Base-by-base conservation (phyloP, 2,329 filamentous ascomycete species). In the Apiospora phragmitis region DNA sequence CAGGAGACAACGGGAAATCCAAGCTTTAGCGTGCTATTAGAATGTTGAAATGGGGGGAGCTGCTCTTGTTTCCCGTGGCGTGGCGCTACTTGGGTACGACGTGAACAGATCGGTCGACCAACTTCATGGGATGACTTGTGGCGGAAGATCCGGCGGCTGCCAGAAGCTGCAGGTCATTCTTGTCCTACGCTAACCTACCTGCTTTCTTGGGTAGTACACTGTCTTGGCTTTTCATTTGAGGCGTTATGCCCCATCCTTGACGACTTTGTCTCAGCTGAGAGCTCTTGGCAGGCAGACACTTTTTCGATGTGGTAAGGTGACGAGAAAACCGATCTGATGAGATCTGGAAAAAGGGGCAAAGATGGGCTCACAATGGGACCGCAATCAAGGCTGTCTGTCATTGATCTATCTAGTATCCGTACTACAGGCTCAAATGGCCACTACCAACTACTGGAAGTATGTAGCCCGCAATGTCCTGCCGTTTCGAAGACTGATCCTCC, bases 1-100 rank as follows among this genome's bases (percentile, higher is more conserved):
- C 49, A 26, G 51, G 21, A 49, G 14, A n/a, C 9, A 67, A 69
- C 32, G 65, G 43, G 16, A 68, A 55, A 55, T 69, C 66, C 38
- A 72, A 72, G 65, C 65, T 72, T 14, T 72, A 55, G 51, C 51
- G 32, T 21, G 26, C n/a, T 38, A 21, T 32, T 62, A 62, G 14
- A n/a, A 35, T 35, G 29, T 38, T 21, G 51, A 8, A 4, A 32
- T 62, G 24, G 67, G 18, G 29, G 21, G 29, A n/a, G 16, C 14
- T 12, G 51, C n/a, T 35, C 29, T 18, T 62, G 29, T 29, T 21
- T 35, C 55, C 21, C 32, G 55, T 38, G 55, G 55, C 55, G n/a
- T 21, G 32, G 4, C 32, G 55, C 11, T 38, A 35, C 32, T 62
- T 9, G 29, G 18, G 18, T 38, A 38, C 32, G 55, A 38, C 18